A percentile compares a stretch with the other conserved stretches of the same genome.
Conservation (phyloP, 495 filamentous ascomycete species). For the Lasiosphaeria ovina region DNA sequence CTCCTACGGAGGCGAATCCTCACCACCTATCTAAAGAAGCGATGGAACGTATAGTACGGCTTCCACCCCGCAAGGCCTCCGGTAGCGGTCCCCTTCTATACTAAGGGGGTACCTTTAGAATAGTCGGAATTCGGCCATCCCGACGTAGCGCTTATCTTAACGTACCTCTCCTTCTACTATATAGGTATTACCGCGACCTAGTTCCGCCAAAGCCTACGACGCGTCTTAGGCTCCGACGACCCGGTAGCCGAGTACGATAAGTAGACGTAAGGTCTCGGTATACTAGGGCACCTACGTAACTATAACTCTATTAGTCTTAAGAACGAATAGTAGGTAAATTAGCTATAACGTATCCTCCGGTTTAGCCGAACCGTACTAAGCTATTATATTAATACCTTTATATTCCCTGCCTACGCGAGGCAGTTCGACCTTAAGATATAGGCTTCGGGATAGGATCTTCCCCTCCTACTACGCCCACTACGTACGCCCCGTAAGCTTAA, state of each 20-base stretch:
- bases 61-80: constrained; percentile 36
- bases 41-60: constrained; percentile 44
- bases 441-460: constrained; percentile 54
- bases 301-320: constrained; percentile 52
- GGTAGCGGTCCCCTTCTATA: constrained; percentile 36
- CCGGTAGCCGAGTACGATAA: constrained; percentile 47
- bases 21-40: constrained; percentile 37
- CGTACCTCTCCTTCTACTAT: constrained; percentile 54
- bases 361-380: constrained; percentile 41
- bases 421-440: constrained; percentile 53
- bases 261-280: constrained; percentile 35
- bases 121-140: constrained; percentile 41
- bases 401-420: constrained; percentile 51
- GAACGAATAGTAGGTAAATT: constrained; percentile 42
- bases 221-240: constrained; percentile 50
- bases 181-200: constrained; percentile 40
- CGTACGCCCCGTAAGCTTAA: too few relatives aligned
- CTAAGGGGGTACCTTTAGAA: constrained; percentile 13
- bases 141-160: constrained; percentile 54
- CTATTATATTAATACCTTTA: constrained; percentile 53
- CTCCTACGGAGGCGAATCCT: constrained; percentile 39
- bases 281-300: constrained; percentile 42
- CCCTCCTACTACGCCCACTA: too few relatives aligned
- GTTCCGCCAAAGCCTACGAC: constrained; percentile 37
- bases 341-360: constrained; percentile 40